Base-by-base conservation (phyloP, 2,329 filamentous ascomycete species). In the Aspergillus pseudonomiae region DNA sequence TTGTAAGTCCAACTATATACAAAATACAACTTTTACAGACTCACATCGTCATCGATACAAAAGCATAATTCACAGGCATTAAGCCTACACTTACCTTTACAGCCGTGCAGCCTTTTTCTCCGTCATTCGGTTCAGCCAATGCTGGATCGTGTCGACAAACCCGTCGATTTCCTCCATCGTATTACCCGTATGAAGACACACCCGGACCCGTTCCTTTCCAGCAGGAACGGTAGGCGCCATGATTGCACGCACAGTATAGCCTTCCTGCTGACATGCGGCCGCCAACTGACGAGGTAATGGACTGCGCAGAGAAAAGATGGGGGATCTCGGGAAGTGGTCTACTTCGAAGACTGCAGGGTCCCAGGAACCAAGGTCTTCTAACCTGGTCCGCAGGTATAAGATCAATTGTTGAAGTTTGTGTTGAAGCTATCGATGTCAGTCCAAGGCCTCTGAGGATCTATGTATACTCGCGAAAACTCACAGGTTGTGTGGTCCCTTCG, bases 111-210 rank as follows among this genome's bases (percentile, higher is more conserved):
- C 14, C 16, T 60, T 64, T 32, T 63, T 65, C 52, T 68, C 55
- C 7, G 30, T 67, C 24, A 21, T 63, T 12, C 60, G 59, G 16
- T 66, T 61, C 43, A 82, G 73, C 88, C 88, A 89, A 1, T 71
- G 66, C 54, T 79, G 77, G 10, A 89, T 81, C 0, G 77, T 79
- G 9, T 65, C 72, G 0, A 85, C 79, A 26, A 91, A 72, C 0
- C 78, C 81, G 6, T 88, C 81, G 0, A 91, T 80, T 63, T 92
- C 82, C 5, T 79, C 77, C 7, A 78, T 63, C 0, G 85, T 88
- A 65, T 92, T 92, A 0, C 84, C 86, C 0, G 89, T 87, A 75
- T 92, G 90, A 2, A 92, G 73, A 73, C 89, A 91, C 0, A 92
- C 80, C 10, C 90, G 79, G 0, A 92, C 85, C 12, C 90, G 80